Conservation (phyloP, 2,329 filamentous ascomycete genomes). For the Dothiorella sarmentorum region DNA sequence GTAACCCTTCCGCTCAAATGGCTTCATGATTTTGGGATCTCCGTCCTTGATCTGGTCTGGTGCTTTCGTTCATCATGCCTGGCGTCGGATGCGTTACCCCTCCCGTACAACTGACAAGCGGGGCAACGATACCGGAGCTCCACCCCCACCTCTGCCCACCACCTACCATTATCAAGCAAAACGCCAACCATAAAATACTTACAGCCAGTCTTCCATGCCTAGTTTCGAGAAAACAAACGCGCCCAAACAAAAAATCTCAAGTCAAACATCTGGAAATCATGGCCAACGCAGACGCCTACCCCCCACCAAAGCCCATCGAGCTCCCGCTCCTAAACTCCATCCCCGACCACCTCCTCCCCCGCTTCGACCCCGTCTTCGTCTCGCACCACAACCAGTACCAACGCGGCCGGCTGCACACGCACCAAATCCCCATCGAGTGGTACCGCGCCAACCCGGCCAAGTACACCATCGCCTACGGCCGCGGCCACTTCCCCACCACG, state of each 20-base stretch:
- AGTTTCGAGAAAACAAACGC: no score
- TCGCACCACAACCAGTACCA: slow-evolving; percentile 13
- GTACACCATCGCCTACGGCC: slow-evolving; percentile 15
- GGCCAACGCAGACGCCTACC: slow-evolving; percentile 9
- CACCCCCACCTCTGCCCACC: background rate
- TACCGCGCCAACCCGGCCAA: slow-evolving; percentile 12
- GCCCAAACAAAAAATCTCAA: no score
- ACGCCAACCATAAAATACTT: no score
- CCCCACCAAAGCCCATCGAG: background rate
- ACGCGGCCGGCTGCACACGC: slow-evolving; percentile 12
- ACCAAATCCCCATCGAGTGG: slow-evolving; percentile 15
- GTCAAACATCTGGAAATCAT: no score
- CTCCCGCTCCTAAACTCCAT: slow-evolving; percentile 15
- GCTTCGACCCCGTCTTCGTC: slow-evolving; percentile 16
- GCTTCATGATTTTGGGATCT: no score
- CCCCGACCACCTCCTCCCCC: background rate
- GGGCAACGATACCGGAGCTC: background rate
- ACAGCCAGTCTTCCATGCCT: no score
- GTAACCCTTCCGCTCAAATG: no score
- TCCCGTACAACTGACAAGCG: no score
- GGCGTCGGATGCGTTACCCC: no score
- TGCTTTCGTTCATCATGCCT: no score
- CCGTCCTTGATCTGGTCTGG: no score
- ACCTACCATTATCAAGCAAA: background rate
- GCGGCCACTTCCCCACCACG: slow-evolving; percentile 1